These are phyloP conservation scores for Fusarium incarnatum DNA, from an alignment of 2,329 filamentous ascomycete species.

Conservation along the genomic window DNA sequence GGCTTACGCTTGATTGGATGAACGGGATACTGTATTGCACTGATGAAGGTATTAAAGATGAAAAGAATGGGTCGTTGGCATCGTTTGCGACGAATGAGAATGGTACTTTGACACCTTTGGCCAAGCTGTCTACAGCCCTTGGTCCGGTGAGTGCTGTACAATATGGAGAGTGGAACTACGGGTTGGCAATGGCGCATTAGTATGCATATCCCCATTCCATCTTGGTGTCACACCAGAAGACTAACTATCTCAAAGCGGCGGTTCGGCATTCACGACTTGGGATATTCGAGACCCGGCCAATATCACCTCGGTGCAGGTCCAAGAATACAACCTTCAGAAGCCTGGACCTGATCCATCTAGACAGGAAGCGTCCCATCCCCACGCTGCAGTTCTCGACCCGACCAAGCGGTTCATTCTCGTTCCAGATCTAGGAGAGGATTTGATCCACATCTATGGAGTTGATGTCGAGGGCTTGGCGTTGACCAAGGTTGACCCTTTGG, in stretches of 20 bases:
- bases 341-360: conserved; percentile 57
- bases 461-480: conserved; percentile 57
- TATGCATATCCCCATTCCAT: conserved; percentile 46
- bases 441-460: conserved; percentile 68
- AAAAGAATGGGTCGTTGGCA: conserved; percentile 61
- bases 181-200: conserved; percentile 61
- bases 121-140: conserved; percentile 49
- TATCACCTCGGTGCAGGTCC: conserved; percentile 53
- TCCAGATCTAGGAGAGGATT: conserved; percentile 74
- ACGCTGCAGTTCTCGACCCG: conserved; percentile 74
- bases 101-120: conserved; percentile 55
- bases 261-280: conserved; percentile 59
- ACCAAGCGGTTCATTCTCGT: conserved; percentile 71
- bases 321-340: conserved; percentile 54
- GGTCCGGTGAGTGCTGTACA: conserved; percentile 59
- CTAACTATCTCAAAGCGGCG: conserved; percentile 48
- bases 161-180: conserved; percentile 56
- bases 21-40: conserved; percentile 67
- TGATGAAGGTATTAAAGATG: conserved; percentile 64
- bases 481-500: conserved; percentile 53
- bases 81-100: conserved; percentile 54
- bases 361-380: conserved; percentile 71
- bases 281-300: conserved; percentile 54
- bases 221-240: not conserved
- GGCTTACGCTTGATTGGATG: conserved; percentile 67